Conservation (phyloP, 225 moss, liverwort and hornwort genomes). For the Sphagnum tenellum region DNA sequence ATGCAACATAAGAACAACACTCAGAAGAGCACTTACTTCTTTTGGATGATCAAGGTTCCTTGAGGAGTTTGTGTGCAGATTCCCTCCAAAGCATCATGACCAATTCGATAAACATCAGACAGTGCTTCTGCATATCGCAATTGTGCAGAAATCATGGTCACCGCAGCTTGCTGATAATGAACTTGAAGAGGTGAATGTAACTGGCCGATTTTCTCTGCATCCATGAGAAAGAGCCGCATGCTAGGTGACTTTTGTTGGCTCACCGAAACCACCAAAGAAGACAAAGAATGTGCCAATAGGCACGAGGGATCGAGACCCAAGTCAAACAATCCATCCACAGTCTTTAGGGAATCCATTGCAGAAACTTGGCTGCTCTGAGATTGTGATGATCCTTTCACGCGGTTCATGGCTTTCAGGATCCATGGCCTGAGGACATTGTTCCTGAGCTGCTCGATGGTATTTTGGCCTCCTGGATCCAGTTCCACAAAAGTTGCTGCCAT, state of each 20-base stretch:
- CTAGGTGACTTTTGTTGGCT: constrained; percentile 35
- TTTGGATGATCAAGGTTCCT: constrained; percentile 15
- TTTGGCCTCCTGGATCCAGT: constrained; percentile 1
- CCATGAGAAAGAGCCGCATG: constrained; percentile 25
- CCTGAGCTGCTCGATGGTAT: constrained; percentile 8
- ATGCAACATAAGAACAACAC: background rate
- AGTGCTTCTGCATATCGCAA: constrained; percentile 26
- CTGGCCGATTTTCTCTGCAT: constrained; percentile 22
- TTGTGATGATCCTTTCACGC: background rate
- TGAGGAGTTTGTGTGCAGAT: constrained; percentile 17
- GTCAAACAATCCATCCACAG: constrained; percentile 27
- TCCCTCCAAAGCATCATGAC: constrained; percentile 22
- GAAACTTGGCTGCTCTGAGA: constrained; percentile 6
- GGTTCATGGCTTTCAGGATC: constrained; percentile 18
- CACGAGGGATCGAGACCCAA: constrained; percentile 18
- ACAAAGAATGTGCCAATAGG: constrained; percentile 19
- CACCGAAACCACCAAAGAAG: constrained; percentile 21
- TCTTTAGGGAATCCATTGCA: constrained; percentile 23
- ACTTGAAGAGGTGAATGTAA: constrained; percentile 36
- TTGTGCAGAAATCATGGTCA: constrained; percentile 24
- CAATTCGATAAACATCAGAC: constrained; percentile 24
- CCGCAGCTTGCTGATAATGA: constrained; percentile 24
- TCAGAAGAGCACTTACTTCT: constrained; percentile 15
- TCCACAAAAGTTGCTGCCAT: constrained; percentile 14
- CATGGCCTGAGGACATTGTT: constrained; percentile 32